Base-by-base conservation (phyloP, 495 filamentous ascomycete species). In the Glarea lozoyensis region DNA sequence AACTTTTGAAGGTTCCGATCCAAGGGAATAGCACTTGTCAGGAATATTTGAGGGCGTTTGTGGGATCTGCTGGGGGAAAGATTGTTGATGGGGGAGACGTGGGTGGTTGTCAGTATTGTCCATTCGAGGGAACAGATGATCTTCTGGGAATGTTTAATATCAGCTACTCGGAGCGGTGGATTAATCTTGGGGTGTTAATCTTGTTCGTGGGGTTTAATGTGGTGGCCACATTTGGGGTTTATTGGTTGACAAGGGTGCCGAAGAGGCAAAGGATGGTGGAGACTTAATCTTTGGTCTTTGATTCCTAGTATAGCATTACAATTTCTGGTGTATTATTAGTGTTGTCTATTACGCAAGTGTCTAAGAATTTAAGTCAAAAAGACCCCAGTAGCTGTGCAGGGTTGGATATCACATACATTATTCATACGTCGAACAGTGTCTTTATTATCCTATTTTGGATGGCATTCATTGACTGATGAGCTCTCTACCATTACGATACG, bases 191-290 rank as follows among this genome's bases (percentile, higher is more conserved):
- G 2, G 4, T 43, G 15, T n/a, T 47, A 48, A 88, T 68, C 59
- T 76, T 63, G 0, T 93, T 80, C 50, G 68, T 89, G 40, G 60
- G 69, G 11, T 86, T 92, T 63, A 94, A 94, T 56, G 60, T 88
- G 42, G 55, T 66, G 12, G 78, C 57, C 21, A 85, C 85, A 0
- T 52, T 88, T n/a, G 65, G 70, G 32, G 55, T 94, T 10, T 94
- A 93, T 62, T 94, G 82, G 31, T 13, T 34, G 5, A 16, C 17
- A 4, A 34, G 31, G 31, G 31, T 34, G 4, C 31, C 31, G n/a
- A 34, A 34, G n/a, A 13, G 4, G 5, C 5, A 34, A 16, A 34
- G 17, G 31, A 16, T 7, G 25, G n/a, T 7, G 25, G 25, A 29
- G n/a, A n/a, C n/a, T n/a, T n/a, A n/a, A n/a, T n/a, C n/a, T n/a